These are phyloP conservation scores for Echinochloa phyllopogon DNA, from an alignment of 176 grass and related monocot species.

Conservation along the genomic window DNA sequence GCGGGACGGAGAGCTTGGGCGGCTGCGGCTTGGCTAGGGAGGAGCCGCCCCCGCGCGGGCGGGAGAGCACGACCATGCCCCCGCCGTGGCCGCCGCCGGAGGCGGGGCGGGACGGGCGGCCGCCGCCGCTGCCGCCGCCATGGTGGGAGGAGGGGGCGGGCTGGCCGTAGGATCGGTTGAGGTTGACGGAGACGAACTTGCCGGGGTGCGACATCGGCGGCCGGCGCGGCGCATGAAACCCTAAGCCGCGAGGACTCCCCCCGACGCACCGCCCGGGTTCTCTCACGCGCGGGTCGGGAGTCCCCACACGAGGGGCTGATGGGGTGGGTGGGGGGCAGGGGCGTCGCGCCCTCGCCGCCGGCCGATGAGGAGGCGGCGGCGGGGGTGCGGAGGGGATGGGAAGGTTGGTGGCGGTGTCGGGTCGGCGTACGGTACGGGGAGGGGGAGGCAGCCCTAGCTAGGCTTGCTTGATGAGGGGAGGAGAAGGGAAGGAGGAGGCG, in stretches of 20 bases:
- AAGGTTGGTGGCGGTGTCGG: constrained; percentile 50
- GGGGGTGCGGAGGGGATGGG: constrained; percentile 36
- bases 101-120: constrained; percentile 52
- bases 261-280: constrained; percentile 32
- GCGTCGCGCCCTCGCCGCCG: constrained; percentile 47
- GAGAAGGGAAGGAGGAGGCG: background rate
- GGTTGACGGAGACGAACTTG: constrained; percentile 89
- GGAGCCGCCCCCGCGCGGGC: constrained; percentile 51
- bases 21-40: constrained; percentile 59
- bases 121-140: constrained; percentile 42
- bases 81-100: constrained; percentile 44
- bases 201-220: constrained; percentile 81
- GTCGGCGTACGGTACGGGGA: constrained; percentile 30
- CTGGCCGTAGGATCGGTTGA: constrained; percentile 84
- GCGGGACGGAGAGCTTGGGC: constrained; percentile 88
- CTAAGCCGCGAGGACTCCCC: constrained; percentile 44
- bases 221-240: constrained; percentile 57
- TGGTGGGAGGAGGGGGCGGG: constrained; percentile 45
- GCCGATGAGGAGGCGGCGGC: constrained; percentile 54
- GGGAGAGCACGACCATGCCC: constrained; percentile 88
- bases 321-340: background rate
- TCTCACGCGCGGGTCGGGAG: background rate
- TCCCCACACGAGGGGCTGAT: background rate
- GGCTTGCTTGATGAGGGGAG: background rate
- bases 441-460: constrained; percentile 7